Evolutionary conservation across 2,329 filamentous ascomycete species (phyloP).

Genomic region (Fusarium hainanense): DNA sequence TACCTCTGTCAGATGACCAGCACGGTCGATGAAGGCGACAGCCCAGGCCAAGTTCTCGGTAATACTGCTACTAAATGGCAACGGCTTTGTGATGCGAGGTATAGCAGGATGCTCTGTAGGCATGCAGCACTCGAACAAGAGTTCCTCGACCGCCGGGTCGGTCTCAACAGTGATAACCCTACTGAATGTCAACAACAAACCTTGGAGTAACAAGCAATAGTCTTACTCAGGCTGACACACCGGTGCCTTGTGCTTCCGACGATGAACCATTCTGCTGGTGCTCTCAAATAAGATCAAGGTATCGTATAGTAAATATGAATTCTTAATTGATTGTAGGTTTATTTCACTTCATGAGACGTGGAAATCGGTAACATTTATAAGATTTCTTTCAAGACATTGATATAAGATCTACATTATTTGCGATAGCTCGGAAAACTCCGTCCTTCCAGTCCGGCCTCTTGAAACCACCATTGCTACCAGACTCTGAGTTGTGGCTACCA

Average conservation of each 20-base stretch:
- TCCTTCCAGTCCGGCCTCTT: neutral
- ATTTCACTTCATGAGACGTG: rapidly evolving
- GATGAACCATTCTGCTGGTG: neutral
- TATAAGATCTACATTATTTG: neutral
- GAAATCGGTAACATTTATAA: neutral
- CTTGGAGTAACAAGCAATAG: rapidly evolving
- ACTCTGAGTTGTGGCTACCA: neutral
- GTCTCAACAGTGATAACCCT: neutral
- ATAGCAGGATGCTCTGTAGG: neutral
- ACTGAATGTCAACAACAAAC: neutral
- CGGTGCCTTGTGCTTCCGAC: neutral
- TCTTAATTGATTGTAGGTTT: too few relatives aligned
- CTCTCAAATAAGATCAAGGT: neutral
- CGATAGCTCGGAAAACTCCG: neutral
- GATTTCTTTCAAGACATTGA: rapidly evolving
- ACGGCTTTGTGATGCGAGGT: neutral
- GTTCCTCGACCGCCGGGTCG: neutral
- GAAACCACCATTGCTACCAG: too few relatives aligned
- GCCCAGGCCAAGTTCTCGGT: neutral
- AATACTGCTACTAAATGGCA: neutral
- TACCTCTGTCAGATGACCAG: neutral
- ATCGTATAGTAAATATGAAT: too few relatives aligned
- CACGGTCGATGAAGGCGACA: constrained; percentile 5
- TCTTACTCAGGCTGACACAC: neutral
- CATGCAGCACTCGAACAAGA: neutral